A percentile compares a stretch with the other conserved stretches of the same genome.
Conservation (phyloP, 257 asterid species). For the Rehmannia glutinosa region DNA sequence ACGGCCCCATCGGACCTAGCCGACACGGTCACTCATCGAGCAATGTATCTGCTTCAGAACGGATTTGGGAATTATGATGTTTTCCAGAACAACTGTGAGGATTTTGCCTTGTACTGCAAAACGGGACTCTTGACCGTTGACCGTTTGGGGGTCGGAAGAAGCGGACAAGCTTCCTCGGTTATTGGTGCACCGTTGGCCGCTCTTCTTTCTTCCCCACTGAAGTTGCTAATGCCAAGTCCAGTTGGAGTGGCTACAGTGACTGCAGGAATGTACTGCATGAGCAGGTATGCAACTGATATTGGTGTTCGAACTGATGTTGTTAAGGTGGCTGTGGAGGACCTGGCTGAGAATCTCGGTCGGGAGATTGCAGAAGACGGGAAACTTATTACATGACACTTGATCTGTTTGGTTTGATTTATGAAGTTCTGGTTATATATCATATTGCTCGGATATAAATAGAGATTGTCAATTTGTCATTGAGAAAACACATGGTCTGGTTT, state of each 20-base stretch:
- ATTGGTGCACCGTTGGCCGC: no score
- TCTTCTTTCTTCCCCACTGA: no score
- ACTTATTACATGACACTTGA: no score
- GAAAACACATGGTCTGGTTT: no score
- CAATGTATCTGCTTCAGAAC: conserved; percentile 74
- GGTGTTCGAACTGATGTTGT: conserved; percentile 68
- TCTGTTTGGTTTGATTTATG: no score
- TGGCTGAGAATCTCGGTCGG: no score
- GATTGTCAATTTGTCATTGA: no score
- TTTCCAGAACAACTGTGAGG: conserved; percentile 94
- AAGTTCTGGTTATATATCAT: neutral
- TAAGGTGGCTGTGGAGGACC: conserved; percentile 74
- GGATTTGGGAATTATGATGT: no score
- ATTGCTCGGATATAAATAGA: no score
- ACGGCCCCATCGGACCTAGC: conserved; percentile 63
- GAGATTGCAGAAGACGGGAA: no score
- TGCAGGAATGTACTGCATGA: conserved; percentile 83
- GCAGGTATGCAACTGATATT: conserved; percentile 76
- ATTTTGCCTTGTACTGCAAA: conserved; percentile 75
- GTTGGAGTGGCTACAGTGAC: conserved; percentile 75
- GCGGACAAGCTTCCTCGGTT: no score
- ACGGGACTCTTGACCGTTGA: conserved; percentile 76
- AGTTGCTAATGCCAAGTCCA: conserved; percentile 74
- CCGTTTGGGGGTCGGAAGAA: conserved; percentile 67
- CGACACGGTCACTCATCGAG: conserved; percentile 55